A percentile compares a stretch with the other conserved stretches of the same genome.
These are phyloP conservation scores for Discostella stelligeroides DNA, from an alignment of 108 stramenopile species.

Conservation along the genomic window DNA sequence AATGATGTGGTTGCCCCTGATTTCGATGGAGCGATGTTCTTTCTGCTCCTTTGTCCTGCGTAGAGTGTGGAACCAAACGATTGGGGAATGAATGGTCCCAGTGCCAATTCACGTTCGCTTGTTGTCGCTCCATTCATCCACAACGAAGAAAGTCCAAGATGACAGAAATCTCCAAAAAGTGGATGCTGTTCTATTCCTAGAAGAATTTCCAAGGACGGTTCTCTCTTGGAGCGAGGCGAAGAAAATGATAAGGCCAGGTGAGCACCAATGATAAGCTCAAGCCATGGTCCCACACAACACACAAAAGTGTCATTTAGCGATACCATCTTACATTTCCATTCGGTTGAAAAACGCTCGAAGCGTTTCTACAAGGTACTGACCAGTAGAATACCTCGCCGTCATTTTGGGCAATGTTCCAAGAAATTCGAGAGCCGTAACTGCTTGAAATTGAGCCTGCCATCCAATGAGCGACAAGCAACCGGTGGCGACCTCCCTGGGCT, in stretches of 20 bases:
- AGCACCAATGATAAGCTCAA: not conserved
- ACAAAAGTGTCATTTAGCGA: not conserved
- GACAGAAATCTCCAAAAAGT: conserved; percentile 25
- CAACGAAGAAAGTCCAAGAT: conserved; percentile 27
- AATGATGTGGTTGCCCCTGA: conserved; percentile 14
- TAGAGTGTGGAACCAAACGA: conserved; percentile 31
- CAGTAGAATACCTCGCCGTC: conserved; percentile 43
- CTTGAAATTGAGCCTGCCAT: conserved; percentile 21
- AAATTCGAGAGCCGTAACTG: conserved; percentile 19
- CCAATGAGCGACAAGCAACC: conserved; percentile 30
- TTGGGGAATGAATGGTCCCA: conserved; percentile 24
- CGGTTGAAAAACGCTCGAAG: not conserved
- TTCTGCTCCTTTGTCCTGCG: conserved; percentile 35
- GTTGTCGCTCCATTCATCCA: conserved; percentile 46
- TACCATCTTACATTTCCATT: not conserved
- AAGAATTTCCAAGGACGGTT: not conserved
- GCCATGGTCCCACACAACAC: not conserved
- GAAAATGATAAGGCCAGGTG: not conserved
- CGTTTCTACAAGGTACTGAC: conserved; percentile 32
- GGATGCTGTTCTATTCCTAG: conserved; percentile 15
- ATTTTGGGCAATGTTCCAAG: conserved; percentile 40
- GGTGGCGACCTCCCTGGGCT: not conserved
- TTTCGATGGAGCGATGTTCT: conserved; percentile 2
- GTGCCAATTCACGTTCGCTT: conserved; percentile 36
- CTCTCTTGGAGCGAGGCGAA: not conserved